phyloP scores from a whole-genome alignment of 2,329 filamentous ascomycete genomes.

The Paraphaeosphaeria minitans region DNA sequence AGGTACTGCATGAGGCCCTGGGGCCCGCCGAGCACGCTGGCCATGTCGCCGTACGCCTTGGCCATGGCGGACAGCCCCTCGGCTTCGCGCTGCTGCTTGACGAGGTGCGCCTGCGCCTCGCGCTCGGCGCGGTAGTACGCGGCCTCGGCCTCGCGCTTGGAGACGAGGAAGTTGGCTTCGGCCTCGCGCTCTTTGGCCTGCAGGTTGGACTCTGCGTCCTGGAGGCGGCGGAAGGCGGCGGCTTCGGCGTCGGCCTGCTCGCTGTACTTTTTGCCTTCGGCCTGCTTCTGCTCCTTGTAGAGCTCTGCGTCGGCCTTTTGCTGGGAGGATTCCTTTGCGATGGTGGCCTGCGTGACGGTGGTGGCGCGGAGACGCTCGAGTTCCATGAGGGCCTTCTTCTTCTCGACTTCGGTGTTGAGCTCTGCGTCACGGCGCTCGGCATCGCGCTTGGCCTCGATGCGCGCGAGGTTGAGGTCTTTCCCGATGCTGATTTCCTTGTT shows the following conservation, averaged over 20 bases:
- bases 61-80: constrained; percentile 79
- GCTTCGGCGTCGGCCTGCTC: constrained; percentile 66
- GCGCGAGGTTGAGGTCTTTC: constrained; percentile 75
- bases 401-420: constrained; percentile 76
- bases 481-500: constrained; percentile 74
- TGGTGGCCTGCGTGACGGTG: constrained; percentile 78
- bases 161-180: constrained; percentile 56
- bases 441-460: constrained; percentile 73
- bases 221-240: constrained; percentile 47
- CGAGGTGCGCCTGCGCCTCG: constrained; percentile 64
- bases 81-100: constrained; percentile 72
- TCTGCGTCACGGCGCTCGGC: constrained; percentile 80
- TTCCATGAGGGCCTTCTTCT: constrained; percentile 78
- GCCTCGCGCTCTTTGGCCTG: constrained; percentile 50
- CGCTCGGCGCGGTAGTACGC: constrained; percentile 51
- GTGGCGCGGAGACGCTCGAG: constrained; percentile 77
- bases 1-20: constrained; percentile 80
- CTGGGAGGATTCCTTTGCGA: constrained; percentile 69
- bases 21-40: constrained; percentile 76
- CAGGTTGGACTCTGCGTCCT: constrained; percentile 53
- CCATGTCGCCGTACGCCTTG: constrained; percentile 75
- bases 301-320: constrained; percentile 66
- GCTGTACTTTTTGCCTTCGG: constrained; percentile 61
- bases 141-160: constrained; percentile 50
- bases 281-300: constrained; percentile 57